Evolutionary conservation across 2,329 filamentous ascomycete genomes (phyloP).

Genomic region (Fusarium sp.): DNA sequence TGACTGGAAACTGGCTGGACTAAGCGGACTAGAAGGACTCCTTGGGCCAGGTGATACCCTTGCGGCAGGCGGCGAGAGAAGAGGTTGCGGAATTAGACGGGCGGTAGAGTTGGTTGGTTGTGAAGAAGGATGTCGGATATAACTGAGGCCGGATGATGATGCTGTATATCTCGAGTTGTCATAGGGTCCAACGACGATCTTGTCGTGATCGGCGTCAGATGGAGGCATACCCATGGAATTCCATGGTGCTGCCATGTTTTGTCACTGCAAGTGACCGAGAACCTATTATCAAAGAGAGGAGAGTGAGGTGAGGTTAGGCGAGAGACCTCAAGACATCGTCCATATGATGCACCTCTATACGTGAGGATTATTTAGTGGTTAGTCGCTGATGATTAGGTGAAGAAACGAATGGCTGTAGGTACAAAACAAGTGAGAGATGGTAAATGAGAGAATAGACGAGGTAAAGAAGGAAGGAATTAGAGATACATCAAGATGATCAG

Average conservation of each 20-base stretch:
- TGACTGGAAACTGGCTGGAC: conserved; percentile 29
- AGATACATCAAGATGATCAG: background rate
- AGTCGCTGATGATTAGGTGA: background rate
- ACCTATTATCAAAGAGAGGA: background rate
- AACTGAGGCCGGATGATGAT: conserved; percentile 38
- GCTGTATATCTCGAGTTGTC: conserved; percentile 34
- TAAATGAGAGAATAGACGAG: background rate
- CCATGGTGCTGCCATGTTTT: conserved; percentile 40
- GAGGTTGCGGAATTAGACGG: conserved; percentile 29
- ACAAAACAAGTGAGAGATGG: background rate
- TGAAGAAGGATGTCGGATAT: conserved; percentile 36
- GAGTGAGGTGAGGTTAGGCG: background rate
- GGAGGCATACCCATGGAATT: conserved; percentile 32
- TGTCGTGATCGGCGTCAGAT: conserved; percentile 22
- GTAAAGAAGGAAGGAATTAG: background rate
- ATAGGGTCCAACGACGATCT: conserved; percentile 30
- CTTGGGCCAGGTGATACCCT: conserved; percentile 29
- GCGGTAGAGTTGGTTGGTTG: conserved; percentile 42
- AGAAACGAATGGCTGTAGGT: background rate
- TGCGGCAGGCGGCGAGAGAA: conserved; percentile 43
- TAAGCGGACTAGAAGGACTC: conserved; percentile 34
- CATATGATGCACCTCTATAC: background rate
- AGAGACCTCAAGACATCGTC: conserved; percentile 24
- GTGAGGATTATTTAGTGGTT: background rate
- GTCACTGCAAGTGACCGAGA: conserved; percentile 1